Conservation (phyloP, 257 asterid genomes). For the Anisodus acutangulus region DNA sequence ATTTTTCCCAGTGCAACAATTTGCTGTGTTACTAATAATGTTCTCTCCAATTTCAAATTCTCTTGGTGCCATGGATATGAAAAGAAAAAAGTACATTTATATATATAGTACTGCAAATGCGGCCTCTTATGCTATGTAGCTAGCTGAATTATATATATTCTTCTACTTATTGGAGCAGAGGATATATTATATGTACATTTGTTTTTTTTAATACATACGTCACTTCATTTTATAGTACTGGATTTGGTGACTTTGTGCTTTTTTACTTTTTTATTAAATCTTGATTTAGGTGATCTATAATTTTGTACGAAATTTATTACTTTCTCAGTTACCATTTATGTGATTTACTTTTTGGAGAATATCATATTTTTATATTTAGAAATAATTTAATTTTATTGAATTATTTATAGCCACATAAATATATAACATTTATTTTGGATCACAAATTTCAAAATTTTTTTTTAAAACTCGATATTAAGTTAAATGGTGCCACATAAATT, state of each 20-base stretch:
- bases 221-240: constrained; percentile 2
- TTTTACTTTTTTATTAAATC: neutral
- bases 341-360: no score
- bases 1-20: neutral
- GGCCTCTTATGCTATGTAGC: neutral
- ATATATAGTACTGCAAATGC: neutral
- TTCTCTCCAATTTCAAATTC: neutral
- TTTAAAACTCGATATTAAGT: no score
- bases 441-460: no score
- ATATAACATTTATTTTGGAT: no score
- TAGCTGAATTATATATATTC: no score
- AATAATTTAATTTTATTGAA: no score
- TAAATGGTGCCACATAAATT: no score
- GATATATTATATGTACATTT: neutral
- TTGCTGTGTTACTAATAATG: neutral
- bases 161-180: neutral
- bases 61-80: constrained; percentile 23
- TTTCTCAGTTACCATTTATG: no score
- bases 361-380: no score
- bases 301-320: neutral
- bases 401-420: no score
- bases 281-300: constrained; percentile 16
- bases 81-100: neutral
- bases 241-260: neutral
- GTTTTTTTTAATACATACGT: neutral